phyloP scores from a whole-genome alignment of 108 stramenopile species.

The Skeletonema menzelii region DNA sequence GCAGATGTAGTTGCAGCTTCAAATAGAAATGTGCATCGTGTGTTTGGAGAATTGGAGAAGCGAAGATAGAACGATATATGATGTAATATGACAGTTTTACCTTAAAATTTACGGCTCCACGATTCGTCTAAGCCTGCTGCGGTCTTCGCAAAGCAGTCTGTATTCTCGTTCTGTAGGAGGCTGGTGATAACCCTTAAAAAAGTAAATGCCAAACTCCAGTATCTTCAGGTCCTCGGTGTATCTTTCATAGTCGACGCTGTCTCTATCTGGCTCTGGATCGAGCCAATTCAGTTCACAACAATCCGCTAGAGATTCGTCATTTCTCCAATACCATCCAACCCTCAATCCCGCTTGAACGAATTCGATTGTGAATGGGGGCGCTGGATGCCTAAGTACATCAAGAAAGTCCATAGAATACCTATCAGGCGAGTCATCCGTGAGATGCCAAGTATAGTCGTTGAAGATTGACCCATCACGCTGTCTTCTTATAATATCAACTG shows the following conservation, averaged over 20 bases:
- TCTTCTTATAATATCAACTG: background rate
- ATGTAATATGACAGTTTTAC: too few relatives aligned
- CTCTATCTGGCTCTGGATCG: background rate
- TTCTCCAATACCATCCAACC: background rate
- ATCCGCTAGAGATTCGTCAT: background rate
- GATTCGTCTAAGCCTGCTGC: background rate
- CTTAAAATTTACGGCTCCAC: too few relatives aligned
- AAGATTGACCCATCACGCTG: background rate
- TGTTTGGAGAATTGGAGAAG: conserved; percentile 56
- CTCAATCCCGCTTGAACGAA: background rate
- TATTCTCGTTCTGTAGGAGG: background rate
- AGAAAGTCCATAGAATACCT: background rate
- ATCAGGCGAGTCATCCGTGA: background rate
- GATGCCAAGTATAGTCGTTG: background rate
- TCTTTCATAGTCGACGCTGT: background rate
- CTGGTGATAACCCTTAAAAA: background rate
- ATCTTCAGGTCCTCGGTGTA: background rate
- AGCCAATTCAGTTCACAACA: background rate
- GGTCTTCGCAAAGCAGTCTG: background rate
- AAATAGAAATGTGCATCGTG: conserved; percentile 58
- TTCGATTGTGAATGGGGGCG: background rate
- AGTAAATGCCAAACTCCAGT: background rate
- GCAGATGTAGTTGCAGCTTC: conserved; percentile 63
- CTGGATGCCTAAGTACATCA: background rate
- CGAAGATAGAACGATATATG: conserved; percentile 2